phyloP scores from a whole-genome alignment of 2,329 filamentous ascomycete genomes.

The Calonectria pauciramosa region DNA sequence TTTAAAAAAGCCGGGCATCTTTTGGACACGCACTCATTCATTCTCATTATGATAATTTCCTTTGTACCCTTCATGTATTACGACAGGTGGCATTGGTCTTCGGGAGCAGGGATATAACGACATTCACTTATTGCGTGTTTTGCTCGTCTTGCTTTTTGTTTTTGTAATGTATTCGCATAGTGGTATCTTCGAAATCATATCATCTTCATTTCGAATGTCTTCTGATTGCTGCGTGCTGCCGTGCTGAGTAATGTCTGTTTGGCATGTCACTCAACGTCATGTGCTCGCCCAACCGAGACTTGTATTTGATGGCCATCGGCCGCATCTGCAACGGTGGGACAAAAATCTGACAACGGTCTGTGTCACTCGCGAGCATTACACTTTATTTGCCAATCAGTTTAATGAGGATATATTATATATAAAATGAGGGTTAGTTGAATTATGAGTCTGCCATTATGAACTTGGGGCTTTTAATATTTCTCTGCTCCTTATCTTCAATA shows the following conservation, averaged over 20 bases:
- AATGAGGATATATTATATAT: not conserved
- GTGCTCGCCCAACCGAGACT: not conserved
- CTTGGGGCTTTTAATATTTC: not conserved
- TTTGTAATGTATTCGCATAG: not conserved
- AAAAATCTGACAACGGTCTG: not conserved
- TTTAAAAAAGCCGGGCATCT: not conserved
- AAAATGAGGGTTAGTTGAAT: not conserved
- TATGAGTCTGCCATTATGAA: not conserved
- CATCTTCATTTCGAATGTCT: not conserved
- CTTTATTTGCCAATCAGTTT: not conserved
- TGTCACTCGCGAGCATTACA: not conserved
- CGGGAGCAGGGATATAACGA: not conserved
- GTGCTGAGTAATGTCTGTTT: not conserved
- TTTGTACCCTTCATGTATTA: not conserved
- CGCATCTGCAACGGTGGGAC: not conserved
- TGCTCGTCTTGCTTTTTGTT: not conserved
- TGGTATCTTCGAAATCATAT: not conserved
- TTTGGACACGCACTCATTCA: not conserved
- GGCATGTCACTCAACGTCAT: slow-evolving; percentile 3
- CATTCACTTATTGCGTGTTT: not conserved
- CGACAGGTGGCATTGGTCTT: not conserved
- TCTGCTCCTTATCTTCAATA: not conserved
- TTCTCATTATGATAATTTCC: not conserved
- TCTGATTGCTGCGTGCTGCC: not conserved
- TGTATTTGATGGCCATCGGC: not conserved